Percentiles rank a stretch among this genome's conserved stretches.
Conservation (phyloP, 2,329 filamentous ascomycete genomes). For the Apiospora kogelbergensis region DNA sequence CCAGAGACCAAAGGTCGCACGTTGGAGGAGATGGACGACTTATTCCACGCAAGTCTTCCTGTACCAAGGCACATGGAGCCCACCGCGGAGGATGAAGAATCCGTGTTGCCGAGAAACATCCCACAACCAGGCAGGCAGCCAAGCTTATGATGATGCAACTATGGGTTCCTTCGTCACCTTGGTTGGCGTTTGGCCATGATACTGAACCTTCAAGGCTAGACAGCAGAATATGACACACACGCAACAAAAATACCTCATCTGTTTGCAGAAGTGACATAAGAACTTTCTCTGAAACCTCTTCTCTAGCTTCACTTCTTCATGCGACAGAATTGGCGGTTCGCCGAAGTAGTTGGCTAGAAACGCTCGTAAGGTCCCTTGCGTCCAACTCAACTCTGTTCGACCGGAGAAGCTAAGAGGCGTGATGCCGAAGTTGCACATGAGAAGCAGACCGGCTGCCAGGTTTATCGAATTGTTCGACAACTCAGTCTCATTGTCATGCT, state of each 20-base stretch:
- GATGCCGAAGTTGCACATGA: constrained; percentile 11
- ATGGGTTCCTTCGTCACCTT: too few relatives aligned
- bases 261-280: too few relatives aligned
- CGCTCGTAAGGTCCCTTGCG: neutral
- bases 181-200: too few relatives aligned
- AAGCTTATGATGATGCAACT: neutral
- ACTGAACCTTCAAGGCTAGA: too few relatives aligned
- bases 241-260: too few relatives aligned
- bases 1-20: constrained; percentile 44
- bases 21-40: constrained; percentile 44
- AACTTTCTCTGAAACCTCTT: constrained; percentile 23
- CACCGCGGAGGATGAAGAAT: neutral
- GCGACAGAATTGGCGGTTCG: neutral
- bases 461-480: neutral
- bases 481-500: neutral
- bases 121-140: neutral
- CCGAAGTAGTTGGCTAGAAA: neutral
- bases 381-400: constrained; percentile 12
- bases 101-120: neutral
- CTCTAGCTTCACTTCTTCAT: neutral
- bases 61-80: neutral
- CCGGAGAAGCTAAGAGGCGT: neutral
- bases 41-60: constrained; percentile 31
- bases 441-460: constrained; percentile 4
- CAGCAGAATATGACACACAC: too few relatives aligned